Evolutionary conservation across 352 stramenopile species (phyloP).

Genomic region (Phytophthora fragariaefolia): DNA sequence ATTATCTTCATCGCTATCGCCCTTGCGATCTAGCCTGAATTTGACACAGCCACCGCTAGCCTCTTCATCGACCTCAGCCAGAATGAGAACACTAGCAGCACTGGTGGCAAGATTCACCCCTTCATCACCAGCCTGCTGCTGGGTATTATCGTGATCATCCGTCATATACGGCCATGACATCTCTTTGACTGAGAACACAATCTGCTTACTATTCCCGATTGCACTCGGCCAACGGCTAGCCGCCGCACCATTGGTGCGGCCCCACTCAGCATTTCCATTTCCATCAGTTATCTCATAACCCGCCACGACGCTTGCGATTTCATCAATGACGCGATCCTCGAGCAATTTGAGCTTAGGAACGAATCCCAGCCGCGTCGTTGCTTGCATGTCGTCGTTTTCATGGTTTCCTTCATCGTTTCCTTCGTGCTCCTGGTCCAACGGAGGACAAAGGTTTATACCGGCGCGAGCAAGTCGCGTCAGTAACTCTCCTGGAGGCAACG

Average conservation of each 20-base stretch:
- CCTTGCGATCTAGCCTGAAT: conserved; percentile 68
- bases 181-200: conserved; percentile 79
- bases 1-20: conserved; percentile 15
- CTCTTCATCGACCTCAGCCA: conserved; percentile 75
- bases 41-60: conserved; percentile 67
- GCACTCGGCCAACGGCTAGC: conserved; percentile 33
- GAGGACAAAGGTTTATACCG: conserved; percentile 70
- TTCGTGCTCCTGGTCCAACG: conserved; percentile 20
- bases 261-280: conserved; percentile 25
- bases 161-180: conserved; percentile 82
- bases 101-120: conserved; percentile 39
- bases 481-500: conserved; percentile 61
- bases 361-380: conserved; percentile 35
- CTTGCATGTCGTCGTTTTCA: conserved; percentile 37
- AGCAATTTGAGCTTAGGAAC: conserved; percentile 64
- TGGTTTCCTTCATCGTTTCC: conserved; percentile 6
- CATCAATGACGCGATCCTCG: conserved; percentile 75
- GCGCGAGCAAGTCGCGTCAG: conserved; percentile 59
- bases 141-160: conserved; percentile 21
- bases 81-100: conserved; percentile 58
- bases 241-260: conserved; percentile 19
- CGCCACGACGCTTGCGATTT: conserved; percentile 70
- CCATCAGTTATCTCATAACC: conserved; percentile 65
- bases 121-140: conserved; percentile 33
- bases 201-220: conserved; percentile 55